Conservation (phyloP, 768 basidiomycete genomes). For the Crassisporium funariophilum region DNA sequence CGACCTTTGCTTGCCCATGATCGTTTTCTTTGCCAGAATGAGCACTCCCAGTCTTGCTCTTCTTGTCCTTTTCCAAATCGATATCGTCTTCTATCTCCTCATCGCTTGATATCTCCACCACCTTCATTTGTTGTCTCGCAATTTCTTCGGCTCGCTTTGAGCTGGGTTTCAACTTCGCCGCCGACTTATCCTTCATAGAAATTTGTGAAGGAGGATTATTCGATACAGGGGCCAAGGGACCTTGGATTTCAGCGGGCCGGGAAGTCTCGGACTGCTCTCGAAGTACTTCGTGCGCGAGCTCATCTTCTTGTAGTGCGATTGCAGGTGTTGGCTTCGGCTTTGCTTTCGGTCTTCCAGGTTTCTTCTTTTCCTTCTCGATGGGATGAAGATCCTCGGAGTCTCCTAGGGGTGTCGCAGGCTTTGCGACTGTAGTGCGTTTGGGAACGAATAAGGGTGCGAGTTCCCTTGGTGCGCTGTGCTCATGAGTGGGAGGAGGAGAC, state of each 20-base stretch:
- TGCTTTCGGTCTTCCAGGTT: slow-evolving; percentile 14
- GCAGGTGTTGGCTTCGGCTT: slow-evolving; percentile 7
- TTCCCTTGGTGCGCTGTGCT: slow-evolving; percentile 4
- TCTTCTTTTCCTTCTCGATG: slow-evolving; percentile 13
- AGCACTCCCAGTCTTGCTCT: not conserved
- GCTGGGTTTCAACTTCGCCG: slow-evolving; percentile 6
- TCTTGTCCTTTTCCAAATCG: slow-evolving; percentile 8
- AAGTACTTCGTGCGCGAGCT: too few species aligned
- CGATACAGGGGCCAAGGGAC: slow-evolving; percentile 1
- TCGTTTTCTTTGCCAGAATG: slow-evolving; percentile 8
- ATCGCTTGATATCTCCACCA: slow-evolving; percentile 46
- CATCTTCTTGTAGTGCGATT: slow-evolving; percentile 3
- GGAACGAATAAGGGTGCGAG: slow-evolving; percentile 23
- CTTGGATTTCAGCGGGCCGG: not conserved
- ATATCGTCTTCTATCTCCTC: slow-evolving; percentile 33
- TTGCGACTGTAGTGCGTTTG: slow-evolving; percentile 18
- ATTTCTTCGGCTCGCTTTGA: not conserved
- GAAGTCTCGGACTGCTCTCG: slow-evolving; percentile 3
- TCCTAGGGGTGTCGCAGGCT: slow-evolving; percentile 1
- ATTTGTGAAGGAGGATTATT: slow-evolving; percentile 1
- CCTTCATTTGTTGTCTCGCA: slow-evolving; percentile 27
- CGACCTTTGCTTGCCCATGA: not conserved
- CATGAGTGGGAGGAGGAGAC: slow-evolving; percentile 8
- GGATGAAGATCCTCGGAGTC: slow-evolving; percentile 1
- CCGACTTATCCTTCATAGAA: slow-evolving; percentile 4